Conservation (phyloP, 2,329 filamentous ascomycete genomes). For the Cladosporium sp. region DNA sequence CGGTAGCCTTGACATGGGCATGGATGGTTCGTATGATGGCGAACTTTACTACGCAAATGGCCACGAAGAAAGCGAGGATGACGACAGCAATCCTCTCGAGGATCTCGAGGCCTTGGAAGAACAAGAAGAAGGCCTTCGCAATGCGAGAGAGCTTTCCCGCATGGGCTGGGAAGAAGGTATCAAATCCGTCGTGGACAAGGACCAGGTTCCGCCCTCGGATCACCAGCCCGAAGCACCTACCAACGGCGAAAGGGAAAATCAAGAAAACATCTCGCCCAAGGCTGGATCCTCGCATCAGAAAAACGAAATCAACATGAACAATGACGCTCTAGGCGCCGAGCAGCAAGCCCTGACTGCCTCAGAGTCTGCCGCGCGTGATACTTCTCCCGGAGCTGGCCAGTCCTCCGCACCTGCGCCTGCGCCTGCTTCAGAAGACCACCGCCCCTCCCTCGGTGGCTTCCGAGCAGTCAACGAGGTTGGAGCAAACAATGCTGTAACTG, state of each 20-base stretch:
- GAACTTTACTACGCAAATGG: constrained; percentile 21
- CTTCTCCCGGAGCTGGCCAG: not conserved
- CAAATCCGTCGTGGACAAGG: not conserved
- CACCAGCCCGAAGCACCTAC: not conserved
- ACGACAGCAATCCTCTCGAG: constrained; percentile 32
- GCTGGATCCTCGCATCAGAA: not conserved
- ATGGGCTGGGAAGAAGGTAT: constrained; percentile 25
- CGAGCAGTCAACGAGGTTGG: constrained; percentile 5
- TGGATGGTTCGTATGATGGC: constrained; percentile 10
- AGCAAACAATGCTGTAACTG: not conserved
- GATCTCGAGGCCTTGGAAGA: constrained; percentile 31
- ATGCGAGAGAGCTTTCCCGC: constrained; percentile 26
- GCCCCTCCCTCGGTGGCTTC: constrained; percentile 2
- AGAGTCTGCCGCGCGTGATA: not conserved
- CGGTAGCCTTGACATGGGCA: constrained; percentile 20
- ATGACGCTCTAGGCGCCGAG: not conserved
- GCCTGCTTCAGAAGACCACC: not conserved
- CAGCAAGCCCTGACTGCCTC: not conserved
- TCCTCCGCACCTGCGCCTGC: not conserved
- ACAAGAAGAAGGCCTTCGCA: constrained; percentile 29
- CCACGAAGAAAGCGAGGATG: constrained; percentile 23
- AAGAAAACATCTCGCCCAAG: not conserved
- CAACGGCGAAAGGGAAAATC: not conserved
- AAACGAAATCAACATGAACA: not conserved
- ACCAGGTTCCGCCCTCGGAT: not conserved